Conservation (phyloP, 352 stramenopile genomes). For the Globisporangium canariense region DNA sequence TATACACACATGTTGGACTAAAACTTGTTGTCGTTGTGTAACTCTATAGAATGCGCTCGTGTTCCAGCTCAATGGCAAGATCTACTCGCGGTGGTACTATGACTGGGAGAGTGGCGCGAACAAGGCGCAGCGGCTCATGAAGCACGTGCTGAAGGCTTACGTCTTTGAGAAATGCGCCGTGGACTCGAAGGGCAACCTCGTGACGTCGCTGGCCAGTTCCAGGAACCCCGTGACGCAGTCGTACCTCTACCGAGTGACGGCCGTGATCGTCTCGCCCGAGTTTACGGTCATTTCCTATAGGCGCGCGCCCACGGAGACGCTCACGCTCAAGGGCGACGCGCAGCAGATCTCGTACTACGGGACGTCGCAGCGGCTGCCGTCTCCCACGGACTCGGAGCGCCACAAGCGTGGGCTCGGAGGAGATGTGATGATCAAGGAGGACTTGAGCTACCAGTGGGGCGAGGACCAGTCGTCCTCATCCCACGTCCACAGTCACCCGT, state of each 20-base stretch:
- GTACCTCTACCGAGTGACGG: constrained; percentile 39
- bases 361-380: neutral
- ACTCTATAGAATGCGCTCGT: constrained; percentile 21
- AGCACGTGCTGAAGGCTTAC: constrained; percentile 44
- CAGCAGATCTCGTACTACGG: constrained; percentile 8
- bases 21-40: neutral
- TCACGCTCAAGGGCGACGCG: constrained; percentile 1
- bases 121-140: constrained; percentile 42
- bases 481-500: neutral
- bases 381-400: neutral
- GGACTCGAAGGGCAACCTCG: constrained; percentile 34
- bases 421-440: neutral
- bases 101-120: constrained; percentile 43
- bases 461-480: neutral
- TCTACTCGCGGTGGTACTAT: constrained; percentile 49
- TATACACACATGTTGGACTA: neutral
- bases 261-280: constrained; percentile 50
- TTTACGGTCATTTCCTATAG: constrained; percentile 77
- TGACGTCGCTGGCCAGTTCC: constrained; percentile 17
- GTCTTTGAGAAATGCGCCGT: constrained; percentile 37
- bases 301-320: constrained; percentile 36
- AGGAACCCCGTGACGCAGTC: constrained; percentile 19
- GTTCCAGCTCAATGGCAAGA: constrained; percentile 35
- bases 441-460: constrained; percentile 5
- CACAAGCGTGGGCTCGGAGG: constrained; percentile 3